phyloP scores from a whole-genome alignment of 208 protist species.

The Leishmania aethiopica region DNA sequence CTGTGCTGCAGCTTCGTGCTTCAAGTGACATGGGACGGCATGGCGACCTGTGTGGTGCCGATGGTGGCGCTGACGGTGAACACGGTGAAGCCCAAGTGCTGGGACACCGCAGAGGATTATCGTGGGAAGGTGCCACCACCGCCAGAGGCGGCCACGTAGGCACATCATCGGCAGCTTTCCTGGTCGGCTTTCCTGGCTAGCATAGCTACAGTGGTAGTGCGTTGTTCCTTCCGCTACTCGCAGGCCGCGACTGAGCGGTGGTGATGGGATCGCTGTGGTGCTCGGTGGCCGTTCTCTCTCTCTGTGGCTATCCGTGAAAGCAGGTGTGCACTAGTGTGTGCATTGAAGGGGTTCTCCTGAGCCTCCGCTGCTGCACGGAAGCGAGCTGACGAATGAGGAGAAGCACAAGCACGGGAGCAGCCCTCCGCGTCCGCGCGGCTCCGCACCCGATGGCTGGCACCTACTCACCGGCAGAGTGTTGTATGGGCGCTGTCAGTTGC shows the following conservation, averaged over 20 bases:
- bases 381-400: background rate
- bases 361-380: background rate
- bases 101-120: conserved; percentile 53
- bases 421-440: background rate
- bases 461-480: background rate
- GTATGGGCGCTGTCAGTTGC: background rate
- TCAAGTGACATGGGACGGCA: conserved; percentile 7
- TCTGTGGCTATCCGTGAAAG: background rate
- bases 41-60: conserved; percentile 26
- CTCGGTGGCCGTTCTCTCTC: background rate
- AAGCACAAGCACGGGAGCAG: background rate
- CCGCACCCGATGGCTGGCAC: background rate
- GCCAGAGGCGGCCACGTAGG: background rate
- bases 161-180: background rate
- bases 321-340: background rate
- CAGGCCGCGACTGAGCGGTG: background rate
- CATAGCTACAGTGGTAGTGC: background rate
- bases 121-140: conserved; percentile 35
- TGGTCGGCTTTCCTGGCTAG: background rate
- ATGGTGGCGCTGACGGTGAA: conserved; percentile 48
- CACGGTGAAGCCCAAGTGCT: conserved; percentile 45
- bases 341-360: background rate
- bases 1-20: conserved; percentile 30
- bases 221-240: background rate
- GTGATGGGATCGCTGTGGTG: background rate